Conservation (phyloP, 495 filamentous ascomycete species). For the Elasticomyces elasticus region DNA sequence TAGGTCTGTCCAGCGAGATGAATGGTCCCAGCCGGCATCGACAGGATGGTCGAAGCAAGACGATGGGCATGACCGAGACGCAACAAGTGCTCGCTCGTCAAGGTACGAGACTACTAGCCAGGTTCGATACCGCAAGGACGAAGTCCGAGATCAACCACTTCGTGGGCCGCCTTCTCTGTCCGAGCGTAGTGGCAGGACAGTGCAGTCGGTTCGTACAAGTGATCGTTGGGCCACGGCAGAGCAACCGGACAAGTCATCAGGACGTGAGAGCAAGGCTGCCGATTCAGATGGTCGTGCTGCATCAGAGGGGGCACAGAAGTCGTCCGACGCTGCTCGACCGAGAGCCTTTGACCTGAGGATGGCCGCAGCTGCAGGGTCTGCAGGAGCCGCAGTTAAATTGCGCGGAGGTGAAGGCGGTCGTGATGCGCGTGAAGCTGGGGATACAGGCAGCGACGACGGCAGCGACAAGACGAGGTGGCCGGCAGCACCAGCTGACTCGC, state of each 20-base stretch:
- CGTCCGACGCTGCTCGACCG: not conserved
- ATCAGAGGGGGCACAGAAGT: not conserved
- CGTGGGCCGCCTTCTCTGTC: not conserved
- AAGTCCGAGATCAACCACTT: not conserved
- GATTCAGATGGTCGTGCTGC: not conserved
- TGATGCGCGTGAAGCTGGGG: not conserved
- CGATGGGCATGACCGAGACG: not conserved
- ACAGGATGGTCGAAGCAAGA: not conserved
- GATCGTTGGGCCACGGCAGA: not conserved
- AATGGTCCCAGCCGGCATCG: not conserved
- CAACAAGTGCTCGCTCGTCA: not conserved
- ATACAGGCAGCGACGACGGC: not conserved
- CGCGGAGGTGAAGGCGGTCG: not conserved
- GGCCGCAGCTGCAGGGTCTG: not conserved
- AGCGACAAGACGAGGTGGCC: not conserved
- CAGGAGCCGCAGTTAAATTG: not conserved
- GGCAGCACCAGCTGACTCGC: not conserved
- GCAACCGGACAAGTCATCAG: not conserved
- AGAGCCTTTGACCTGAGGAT: not conserved
- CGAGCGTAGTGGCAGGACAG: not conserved
- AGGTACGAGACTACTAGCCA: not conserved
- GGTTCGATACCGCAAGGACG: not conserved
- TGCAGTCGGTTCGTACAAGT: not conserved
- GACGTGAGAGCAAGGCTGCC: not conserved
- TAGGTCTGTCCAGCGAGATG: not conserved